A percentile compares a stretch with the other conserved stretches of the same genome.
These are phyloP conservation scores for Sclerotinia nivalis DNA, from an alignment of 2,329 filamentous ascomycete genomes.

Conservation along the genomic window DNA sequence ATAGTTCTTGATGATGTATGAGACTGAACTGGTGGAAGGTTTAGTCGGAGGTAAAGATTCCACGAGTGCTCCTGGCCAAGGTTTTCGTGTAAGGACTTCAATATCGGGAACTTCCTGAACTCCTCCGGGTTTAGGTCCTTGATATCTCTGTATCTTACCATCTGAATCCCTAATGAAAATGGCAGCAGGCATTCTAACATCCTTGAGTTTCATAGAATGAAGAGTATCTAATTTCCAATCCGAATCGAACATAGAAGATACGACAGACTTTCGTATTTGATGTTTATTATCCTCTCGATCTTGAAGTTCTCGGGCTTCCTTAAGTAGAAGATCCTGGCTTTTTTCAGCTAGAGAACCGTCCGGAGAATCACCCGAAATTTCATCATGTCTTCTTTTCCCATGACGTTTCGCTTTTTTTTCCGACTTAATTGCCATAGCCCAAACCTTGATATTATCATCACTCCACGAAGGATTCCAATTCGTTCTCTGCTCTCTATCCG, in stretches of 20 bases:
- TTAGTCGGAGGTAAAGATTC: conserved; percentile 66
- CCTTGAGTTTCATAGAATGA: conserved; percentile 62
- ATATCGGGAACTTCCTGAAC: conserved; percentile 57
- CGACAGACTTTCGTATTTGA: conserved; percentile 58
- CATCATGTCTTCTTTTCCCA: conserved; percentile 52
- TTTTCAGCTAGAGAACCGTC: conserved; percentile 31
- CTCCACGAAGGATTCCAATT: conserved; percentile 63
- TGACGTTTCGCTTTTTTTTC: conserved; percentile 38
- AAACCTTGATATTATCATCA: conserved; percentile 78
- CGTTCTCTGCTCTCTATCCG: conserved; percentile 34
- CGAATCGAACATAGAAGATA: conserved; percentile 79
- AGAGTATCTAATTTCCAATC: conserved; percentile 72
- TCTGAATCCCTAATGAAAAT: conserved; percentile 68
- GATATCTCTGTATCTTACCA: conserved; percentile 67
- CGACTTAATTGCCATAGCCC: conserved; percentile 69
- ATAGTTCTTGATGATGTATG: conserved; percentile 81
- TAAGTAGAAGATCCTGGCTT: conserved; percentile 2
- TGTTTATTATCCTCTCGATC: conserved; percentile 46
- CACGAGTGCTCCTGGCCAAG: conserved; percentile 74
- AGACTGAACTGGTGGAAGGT: conserved; percentile 69
- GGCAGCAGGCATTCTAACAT: conserved; percentile 67
- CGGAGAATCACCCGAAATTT: conserved; percentile 43
- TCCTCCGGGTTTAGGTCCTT: conserved; percentile 63
- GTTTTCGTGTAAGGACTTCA: conserved; percentile 70
- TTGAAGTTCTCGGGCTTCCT: conserved; percentile 35